Conservation (phyloP, 345 rosid genomes). For the Heritiera fomes region DNA sequence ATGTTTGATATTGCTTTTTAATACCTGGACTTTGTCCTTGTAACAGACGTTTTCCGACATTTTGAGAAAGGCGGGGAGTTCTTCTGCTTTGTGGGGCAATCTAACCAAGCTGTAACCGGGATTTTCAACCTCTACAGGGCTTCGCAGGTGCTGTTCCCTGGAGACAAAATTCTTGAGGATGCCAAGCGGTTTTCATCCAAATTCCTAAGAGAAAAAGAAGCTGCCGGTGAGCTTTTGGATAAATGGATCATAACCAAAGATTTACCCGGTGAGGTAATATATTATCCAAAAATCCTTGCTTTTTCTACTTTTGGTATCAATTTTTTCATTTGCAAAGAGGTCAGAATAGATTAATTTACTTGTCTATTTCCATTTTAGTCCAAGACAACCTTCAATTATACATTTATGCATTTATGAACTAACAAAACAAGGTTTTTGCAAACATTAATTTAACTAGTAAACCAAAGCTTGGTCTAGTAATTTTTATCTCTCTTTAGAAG, state of each 20-base stretch:
- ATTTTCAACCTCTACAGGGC: constrained; percentile 85
- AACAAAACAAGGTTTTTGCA: not conserved
- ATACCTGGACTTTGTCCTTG: not conserved
- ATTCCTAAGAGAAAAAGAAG: constrained; percentile 56
- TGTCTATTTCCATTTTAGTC: not conserved
- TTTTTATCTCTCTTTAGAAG: too few relatives aligned
- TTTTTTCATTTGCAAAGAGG: not conserved
- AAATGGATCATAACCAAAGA: constrained; percentile 97
- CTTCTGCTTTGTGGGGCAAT: constrained; percentile 78
- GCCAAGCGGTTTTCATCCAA: constrained; percentile 56
- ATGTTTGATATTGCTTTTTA: not conserved
- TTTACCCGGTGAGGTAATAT: constrained; percentile 81
- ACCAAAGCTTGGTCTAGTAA: too few relatives aligned
- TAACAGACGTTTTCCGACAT: constrained; percentile 67
- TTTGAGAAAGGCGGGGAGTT: constrained; percentile 74
- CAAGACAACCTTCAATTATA: not conserved
- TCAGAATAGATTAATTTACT: not conserved
- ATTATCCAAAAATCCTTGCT: not conserved
- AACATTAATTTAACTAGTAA: not conserved
- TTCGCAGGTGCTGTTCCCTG: constrained; percentile 69
- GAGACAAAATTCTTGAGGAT: constrained; percentile 66
- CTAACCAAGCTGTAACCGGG: constrained; percentile 89
- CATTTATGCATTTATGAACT: not conserved
- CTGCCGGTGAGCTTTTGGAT: constrained; percentile 56
- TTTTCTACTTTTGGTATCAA: not conserved